phyloP scores from a whole-genome alignment of 176 grass and related monocot genomes.

The Dactylis glomerata region DNA sequence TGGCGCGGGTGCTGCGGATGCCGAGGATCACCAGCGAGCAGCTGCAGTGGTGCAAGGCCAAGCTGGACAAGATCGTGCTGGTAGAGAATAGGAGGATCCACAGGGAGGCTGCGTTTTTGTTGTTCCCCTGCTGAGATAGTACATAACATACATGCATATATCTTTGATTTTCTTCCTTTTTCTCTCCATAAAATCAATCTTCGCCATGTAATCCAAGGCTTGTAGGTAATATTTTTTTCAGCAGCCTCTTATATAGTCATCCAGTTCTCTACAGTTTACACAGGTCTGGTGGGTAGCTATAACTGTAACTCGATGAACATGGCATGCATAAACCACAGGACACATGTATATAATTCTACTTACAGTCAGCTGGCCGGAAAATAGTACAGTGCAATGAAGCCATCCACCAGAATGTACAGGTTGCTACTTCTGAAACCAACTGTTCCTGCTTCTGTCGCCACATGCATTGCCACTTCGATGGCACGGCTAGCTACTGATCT shows the following conservation, averaged over 20 bases:
- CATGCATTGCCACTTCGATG: conserved; percentile 10
- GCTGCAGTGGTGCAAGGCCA: conserved; percentile 84
- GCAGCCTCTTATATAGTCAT: background rate
- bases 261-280: background rate
- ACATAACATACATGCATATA: conserved; percentile 22
- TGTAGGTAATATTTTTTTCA: conserved; percentile 15
- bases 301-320: conserved; percentile 34
- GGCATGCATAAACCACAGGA: conserved; percentile 17
- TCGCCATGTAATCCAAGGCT: conserved; percentile 28
- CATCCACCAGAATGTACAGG: background rate
- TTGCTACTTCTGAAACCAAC: conserved; percentile 6
- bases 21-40: conserved; percentile 78
- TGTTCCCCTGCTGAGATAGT: conserved; percentile 79
- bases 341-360: conserved; percentile 9
- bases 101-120: conserved; percentile 96
- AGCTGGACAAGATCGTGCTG: conserved; percentile 71
- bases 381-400: background rate
- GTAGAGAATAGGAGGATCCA: conserved; percentile 69
- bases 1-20: conserved; percentile 77
- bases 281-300: background rate
- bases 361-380: conserved; percentile 20
- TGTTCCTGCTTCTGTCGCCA: background rate
- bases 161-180: background rate
- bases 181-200: background rate
- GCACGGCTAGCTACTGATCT: background rate